Conservation (phyloP, 2,329 filamentous ascomycete species). For the Pseudophaeomoniella oleicola region DNA sequence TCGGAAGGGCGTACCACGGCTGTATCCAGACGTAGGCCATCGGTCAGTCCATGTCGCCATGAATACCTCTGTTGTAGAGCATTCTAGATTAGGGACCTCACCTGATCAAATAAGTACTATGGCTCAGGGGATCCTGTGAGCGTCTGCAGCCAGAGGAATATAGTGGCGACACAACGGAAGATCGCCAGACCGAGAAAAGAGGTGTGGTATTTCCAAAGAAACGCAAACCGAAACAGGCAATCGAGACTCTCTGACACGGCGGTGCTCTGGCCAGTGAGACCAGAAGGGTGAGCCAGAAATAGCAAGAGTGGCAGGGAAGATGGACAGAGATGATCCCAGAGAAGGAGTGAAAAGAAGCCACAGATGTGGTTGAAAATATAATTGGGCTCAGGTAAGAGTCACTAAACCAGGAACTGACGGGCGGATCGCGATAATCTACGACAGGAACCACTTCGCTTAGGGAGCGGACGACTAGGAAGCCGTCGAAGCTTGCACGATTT, state of each 20-base stretch:
- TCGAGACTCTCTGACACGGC: not conserved
- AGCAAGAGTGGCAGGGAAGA: not conserved
- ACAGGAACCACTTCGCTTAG: not conserved
- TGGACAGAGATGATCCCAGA: not conserved
- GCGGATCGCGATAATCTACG: not conserved
- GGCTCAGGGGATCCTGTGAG: not conserved
- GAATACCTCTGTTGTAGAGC: not conserved
- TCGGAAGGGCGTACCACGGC: constrained; percentile 14
- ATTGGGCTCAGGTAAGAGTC: not conserved
- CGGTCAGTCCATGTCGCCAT: constrained; percentile 10
- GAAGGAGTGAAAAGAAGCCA: not conserved
- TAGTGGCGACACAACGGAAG: not conserved
- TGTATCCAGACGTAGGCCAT: constrained; percentile 17
- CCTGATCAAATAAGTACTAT: not conserved
- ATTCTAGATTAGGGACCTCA: not conserved
- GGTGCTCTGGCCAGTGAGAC: not conserved
- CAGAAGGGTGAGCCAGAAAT: not conserved
- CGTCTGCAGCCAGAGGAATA: not conserved
- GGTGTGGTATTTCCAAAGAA: not conserved
- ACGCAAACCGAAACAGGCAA: not conserved
- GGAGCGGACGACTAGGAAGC: not conserved
- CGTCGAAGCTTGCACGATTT: not conserved
- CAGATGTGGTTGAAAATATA: not conserved
- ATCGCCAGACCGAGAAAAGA: not conserved
- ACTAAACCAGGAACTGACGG: not conserved